Base-by-base conservation (phyloP, 164 flowering plant species). In the Chimonanthus salicifolius region DNA sequence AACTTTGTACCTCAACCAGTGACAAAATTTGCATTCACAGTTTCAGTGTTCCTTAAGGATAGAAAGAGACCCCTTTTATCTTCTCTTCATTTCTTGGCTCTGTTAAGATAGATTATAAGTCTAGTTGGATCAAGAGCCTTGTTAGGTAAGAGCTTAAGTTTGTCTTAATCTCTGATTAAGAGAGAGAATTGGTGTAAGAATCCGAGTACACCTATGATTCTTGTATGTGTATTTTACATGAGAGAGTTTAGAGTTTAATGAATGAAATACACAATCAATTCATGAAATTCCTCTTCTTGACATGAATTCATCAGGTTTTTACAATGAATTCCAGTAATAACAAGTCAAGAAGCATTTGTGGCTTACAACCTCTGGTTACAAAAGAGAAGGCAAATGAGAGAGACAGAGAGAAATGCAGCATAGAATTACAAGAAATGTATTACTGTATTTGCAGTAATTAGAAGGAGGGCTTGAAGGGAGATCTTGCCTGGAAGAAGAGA, bases 401-500 rank as follows among this genome's bases (percentile, higher is more conserved):
- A 33, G 6, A 50, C 4, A 69, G n/a, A 69, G 18, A 20, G 4
- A 48, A 20, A 67, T 15, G 49, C 20, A 45, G 7, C 13, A 13
- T 4, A 67, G 47, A 45, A 4, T 11, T 48, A 16, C 13, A 45
- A 45, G 7, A 46, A 44, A 13, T 3, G 33, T 2, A 71, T 63
- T 18, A n/a, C 65, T 13, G 33, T 21, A 8, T 68, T 48, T 18
- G 50, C 33, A n/a, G 54, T 47, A 13, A 43, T 68, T 64, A 49
- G 2, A 33, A 33, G 33, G 33, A 33, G 47, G 50, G 20, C 6
- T 10, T 9, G 43, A 47, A 43, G 18, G 48, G 47, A 7, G 2
- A 9, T 49, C 87, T 84, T 89, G 85, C 98, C 98, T 94, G 78
- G 90, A 80, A 69, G 92, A 81, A 54, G 93, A 86, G 78, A 86